Evolutionary conservation across 2,329 filamentous ascomycete genomes (phyloP), one percentile per base, ranked within the genome.

Genomic region (Aspergillus costaricaensis): DNA sequence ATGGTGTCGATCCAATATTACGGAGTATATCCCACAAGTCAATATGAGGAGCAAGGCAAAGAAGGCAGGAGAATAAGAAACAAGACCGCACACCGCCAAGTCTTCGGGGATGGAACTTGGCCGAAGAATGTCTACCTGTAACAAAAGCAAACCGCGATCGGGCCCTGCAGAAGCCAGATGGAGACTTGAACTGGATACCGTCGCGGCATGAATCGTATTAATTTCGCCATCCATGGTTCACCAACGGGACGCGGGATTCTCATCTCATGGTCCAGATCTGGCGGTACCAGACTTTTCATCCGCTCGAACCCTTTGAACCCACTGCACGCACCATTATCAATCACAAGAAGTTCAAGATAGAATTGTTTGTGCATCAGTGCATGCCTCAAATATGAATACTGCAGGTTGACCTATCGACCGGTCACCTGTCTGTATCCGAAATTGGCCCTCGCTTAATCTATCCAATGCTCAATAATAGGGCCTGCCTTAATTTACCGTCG

Each of bases 201-300:
- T 30, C 41, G 10, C 8, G 12, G 30, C 23, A 44, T 44, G 41
- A 43, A 44, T 44, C 39, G 39, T 41, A 25, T 32, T 47, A 27
- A 47, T 55, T 25, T 55, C n/a, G 19, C 25, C 27, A 41, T 44
- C 58, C 58, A 52, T 36, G 58, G 53, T 60, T 57, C 56, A n/a
- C 48, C 17, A 50, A 44, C 55, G 55, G 43, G 55, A 57, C 17
- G 12, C 32, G 32, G 32, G 32, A 36, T 36, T 36, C 38, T 49
- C n/a, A 47, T 48, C 36, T 36, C 39, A 27, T 44, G 58, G 52
- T 50, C 19, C 58, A 49, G 52, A 55, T 55, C 47, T 36, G 44
- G 23, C 51, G 17, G 36, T 19, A 49, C 52, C 36, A 27, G 55
- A 27, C 43, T 36, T 8, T 23, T 25, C 27, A 23, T 27, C 32